Evolutionary conservation across 75 land plant species (phyloP).

Genomic region (Selaginella tamariscina): DNA sequence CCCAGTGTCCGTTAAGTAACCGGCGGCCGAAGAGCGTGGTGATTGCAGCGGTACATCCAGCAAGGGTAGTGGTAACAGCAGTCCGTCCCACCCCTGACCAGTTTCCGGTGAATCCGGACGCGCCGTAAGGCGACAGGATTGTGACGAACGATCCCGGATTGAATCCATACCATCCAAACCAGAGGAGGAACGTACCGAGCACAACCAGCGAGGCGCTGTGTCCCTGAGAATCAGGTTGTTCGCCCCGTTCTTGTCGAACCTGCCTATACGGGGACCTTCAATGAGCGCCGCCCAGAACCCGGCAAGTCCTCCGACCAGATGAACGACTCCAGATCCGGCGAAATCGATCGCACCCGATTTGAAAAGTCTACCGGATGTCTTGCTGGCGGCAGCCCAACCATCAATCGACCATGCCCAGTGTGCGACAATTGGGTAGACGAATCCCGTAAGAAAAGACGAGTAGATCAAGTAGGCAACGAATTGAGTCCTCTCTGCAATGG

Average conservation of each 20-base stretch:
- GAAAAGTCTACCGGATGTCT: constrained; percentile 14
- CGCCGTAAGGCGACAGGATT: constrained; percentile 33
- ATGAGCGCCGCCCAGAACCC: constrained; percentile 49
- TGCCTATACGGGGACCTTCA: constrained; percentile 63
- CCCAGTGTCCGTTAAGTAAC: constrained; percentile 59
- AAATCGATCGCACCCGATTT: constrained; percentile 40
- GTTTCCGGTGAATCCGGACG: constrained; percentile 37
- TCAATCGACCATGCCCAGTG: constrained; percentile 49
- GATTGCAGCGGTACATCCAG: constrained; percentile 49
- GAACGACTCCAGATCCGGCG: constrained; percentile 42
- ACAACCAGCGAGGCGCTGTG: constrained; percentile 65
- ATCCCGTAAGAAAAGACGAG: constrained; percentile 50
- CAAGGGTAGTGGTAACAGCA: constrained; percentile 73
- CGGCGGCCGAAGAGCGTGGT: constrained; percentile 51
- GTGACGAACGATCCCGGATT: constrained; percentile 69
- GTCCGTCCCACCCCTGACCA: constrained; percentile 77
- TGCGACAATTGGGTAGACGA: constrained; percentile 61
- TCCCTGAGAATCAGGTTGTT: constrained; percentile 33
- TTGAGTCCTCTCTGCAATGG: constrained; percentile 57
- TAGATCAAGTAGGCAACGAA: constrained; percentile 60
- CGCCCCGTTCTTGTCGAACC: constrained; percentile 36
- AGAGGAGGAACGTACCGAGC: constrained; percentile 54
- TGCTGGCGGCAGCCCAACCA: constrained; percentile 34
- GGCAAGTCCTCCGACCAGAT: constrained; percentile 33
- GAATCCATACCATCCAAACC: constrained; percentile 80